Evolutionary conservation across 2,329 filamentous ascomycete genomes (phyloP).

Genomic region (Westerdykella sp.): DNA sequence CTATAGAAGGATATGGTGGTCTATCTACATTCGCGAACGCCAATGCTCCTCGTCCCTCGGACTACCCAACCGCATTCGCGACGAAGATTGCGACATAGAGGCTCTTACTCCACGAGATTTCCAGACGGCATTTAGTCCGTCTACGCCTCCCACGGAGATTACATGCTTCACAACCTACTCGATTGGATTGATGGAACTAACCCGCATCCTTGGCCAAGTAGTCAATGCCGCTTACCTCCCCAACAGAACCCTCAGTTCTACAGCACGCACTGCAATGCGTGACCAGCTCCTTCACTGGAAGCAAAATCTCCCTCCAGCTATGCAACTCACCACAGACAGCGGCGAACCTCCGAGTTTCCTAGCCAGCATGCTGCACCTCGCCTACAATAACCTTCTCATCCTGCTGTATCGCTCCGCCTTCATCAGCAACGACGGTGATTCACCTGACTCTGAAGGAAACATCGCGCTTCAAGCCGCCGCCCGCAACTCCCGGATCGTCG

Average conservation of each 20-base stretch:
- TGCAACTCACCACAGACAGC: constrained; percentile 31
- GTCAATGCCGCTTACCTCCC: constrained; percentile 35
- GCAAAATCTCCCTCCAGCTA: constrained; percentile 28
- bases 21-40: constrained; percentile 47
- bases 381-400: constrained; percentile 45
- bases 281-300: constrained; percentile 40
- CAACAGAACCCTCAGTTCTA: constrained; percentile 12
- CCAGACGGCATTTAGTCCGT: constrained; percentile 24
- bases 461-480: constrained; percentile 43
- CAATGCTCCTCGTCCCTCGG: constrained; percentile 44
- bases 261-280: constrained; percentile 16
- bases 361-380: constrained; percentile 38
- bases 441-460: constrained; percentile 30
- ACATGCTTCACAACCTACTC: constrained; percentile 30
- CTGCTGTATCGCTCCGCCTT: constrained; percentile 42
- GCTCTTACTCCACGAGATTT: constrained; percentile 37
- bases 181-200: constrained; percentile 37
- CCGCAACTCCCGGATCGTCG: constrained; percentile 43
- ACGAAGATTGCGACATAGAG: constrained; percentile 46
- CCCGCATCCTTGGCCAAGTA: constrained; percentile 34
- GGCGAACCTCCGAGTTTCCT: constrained; percentile 33
- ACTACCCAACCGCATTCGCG: constrained; percentile 43
- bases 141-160: constrained; percentile 23
- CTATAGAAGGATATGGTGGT: constrained; percentile 50
- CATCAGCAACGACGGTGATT: constrained; percentile 24